phyloP scores from a whole-genome alignment of 75 land plant genomes.

The Gnetum montanum region DNA sequence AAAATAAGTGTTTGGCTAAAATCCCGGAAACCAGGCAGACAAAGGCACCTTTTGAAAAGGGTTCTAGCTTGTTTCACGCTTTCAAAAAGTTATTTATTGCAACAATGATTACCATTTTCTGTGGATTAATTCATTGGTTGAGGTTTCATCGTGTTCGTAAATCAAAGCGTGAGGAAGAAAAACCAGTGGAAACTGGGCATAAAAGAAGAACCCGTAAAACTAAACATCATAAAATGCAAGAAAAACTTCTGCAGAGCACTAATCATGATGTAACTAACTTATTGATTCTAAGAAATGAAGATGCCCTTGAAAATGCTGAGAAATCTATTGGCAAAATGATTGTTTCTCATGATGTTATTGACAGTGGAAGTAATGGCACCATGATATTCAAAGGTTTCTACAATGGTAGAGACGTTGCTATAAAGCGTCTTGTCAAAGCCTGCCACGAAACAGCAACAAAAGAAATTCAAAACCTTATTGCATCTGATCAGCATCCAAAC shows the following conservation, averaged over 20 bases:
- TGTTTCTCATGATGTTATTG: conserved; percentile 58
- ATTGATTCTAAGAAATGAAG: conserved; percentile 5
- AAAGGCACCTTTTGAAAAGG: too few species aligned
- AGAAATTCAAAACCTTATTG: conserved; percentile 78
- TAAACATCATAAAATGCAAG: conserved; percentile 6
- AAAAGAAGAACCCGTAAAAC: conserved; percentile 4
- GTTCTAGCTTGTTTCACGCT: too few species aligned
- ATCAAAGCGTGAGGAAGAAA: too few species aligned
- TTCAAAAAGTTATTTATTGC: too few species aligned
- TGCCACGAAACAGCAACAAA: conserved; percentile 76
- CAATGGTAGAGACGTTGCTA: conserved; percentile 77
- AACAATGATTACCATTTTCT: too few species aligned
- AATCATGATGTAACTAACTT: conserved; percentile 4
- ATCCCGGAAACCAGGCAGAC: not conserved
- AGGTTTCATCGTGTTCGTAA: too few species aligned
- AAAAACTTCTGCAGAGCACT: conserved; percentile 6
- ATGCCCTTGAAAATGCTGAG: conserved; percentile 8
- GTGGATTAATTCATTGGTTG: too few species aligned
- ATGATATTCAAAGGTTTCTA: conserved; percentile 68
- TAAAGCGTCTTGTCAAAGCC: conserved; percentile 65
- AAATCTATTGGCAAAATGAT: conserved; percentile 34
- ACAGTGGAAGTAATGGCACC: conserved; percentile 91
- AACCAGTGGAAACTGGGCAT: conserved; percentile 3
- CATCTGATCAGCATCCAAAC: conserved; percentile 85
- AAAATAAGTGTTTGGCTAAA: conserved; percentile 8